phyloP scores from a whole-genome alignment of 2,329 filamentous ascomycete genomes.

The Akanthomyces uredinophilus region DNA sequence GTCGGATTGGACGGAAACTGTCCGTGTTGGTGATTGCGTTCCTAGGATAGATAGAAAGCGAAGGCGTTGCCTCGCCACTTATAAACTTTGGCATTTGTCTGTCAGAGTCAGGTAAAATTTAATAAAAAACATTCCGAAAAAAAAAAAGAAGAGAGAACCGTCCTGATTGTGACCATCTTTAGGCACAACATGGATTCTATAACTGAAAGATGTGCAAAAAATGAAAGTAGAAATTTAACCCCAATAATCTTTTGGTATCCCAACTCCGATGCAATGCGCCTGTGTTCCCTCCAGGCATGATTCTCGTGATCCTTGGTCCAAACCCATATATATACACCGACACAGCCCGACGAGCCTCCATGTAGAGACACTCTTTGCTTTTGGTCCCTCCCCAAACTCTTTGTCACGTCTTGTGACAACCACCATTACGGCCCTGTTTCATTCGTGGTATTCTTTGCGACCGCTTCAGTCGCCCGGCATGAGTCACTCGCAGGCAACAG shows the following conservation, averaged over 20 bases:
- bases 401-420: neutral
- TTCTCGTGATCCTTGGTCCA: neutral
- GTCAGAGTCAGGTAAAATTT: neutral
- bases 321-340: neutral
- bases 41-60: constrained; percentile 9
- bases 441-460: neutral
- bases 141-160: neutral
- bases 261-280: constrained; percentile 8
- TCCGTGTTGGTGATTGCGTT: neutral
- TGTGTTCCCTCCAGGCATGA: neutral
- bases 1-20: neutral
- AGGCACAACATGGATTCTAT: too few relatives aligned
- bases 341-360: neutral
- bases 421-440: neutral
- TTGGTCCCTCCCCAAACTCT: neutral
- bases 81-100: neutral
- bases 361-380: neutral
- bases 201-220: neutral
- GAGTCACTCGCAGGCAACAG: neutral
- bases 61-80: neutral
- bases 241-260: neutral
- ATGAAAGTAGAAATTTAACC: neutral
- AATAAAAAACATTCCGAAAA: neutral
- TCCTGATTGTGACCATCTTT: neutral
- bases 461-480: too few relatives aligned